phyloP scores from a whole-genome alignment of 106 monocot species.

The Dendrobium huoshanense region DNA sequence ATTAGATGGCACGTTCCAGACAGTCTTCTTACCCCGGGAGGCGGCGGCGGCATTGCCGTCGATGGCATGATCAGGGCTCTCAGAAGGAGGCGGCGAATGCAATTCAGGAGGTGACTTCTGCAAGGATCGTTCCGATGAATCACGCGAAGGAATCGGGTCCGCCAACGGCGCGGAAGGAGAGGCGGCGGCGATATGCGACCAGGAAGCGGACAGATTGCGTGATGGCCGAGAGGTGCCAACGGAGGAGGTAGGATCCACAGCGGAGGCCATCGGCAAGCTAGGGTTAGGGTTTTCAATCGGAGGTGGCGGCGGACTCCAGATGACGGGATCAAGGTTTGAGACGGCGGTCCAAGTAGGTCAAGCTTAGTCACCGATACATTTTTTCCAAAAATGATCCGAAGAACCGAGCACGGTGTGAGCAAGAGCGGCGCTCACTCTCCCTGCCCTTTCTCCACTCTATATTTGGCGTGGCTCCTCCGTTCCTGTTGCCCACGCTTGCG shows the following conservation, averaged over 20 bases:
- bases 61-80: slow-evolving; percentile 7
- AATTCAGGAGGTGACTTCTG: background rate
- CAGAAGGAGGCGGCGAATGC: background rate
- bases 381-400: background rate
- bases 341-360: background rate
- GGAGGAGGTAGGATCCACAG: slow-evolving; percentile 13
- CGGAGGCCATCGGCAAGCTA: background rate
- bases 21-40: slow-evolving; percentile 36
- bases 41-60: slow-evolving; percentile 17
- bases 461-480: background rate
- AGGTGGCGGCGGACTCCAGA: background rate
- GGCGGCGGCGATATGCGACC: slow-evolving; percentile 24
- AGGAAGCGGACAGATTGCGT: slow-evolving; percentile 3
- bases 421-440: background rate
- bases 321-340: background rate
- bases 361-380: background rate
- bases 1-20: slow-evolving; percentile 61
- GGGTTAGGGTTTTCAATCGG: slow-evolving; percentile 7
- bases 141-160: background rate
- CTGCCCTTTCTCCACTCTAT: background rate
- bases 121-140: slow-evolving; percentile 1
- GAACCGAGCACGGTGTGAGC: background rate
- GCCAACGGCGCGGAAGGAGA: slow-evolving; percentile 4
- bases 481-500: background rate
- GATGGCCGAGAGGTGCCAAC: slow-evolving; percentile 8